phyloP scores from a whole-genome alignment of 257 asterid species.

The Knoxia roxburghii region DNA sequence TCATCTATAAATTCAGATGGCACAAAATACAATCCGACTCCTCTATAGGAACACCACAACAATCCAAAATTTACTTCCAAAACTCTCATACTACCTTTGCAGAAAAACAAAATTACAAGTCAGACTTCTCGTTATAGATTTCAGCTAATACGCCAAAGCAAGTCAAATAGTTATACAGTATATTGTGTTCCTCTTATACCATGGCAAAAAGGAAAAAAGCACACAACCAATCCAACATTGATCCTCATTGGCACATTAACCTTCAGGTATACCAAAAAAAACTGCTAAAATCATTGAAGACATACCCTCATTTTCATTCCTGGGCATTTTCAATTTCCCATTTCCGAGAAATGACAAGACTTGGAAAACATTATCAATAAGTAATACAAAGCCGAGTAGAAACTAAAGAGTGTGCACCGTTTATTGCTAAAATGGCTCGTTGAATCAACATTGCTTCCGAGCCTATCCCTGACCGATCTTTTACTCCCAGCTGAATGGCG shows the following conservation, averaged over 20 bases:
- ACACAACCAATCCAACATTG: background rate
- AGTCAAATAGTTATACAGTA: background rate
- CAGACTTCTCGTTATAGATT: too few relatives aligned
- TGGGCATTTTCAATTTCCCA: too few relatives aligned
- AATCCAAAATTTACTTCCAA: background rate
- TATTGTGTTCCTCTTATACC: background rate
- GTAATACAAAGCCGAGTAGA: background rate
- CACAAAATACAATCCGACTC: background rate
- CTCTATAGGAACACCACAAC: too few relatives aligned
- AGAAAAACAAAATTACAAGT: background rate
- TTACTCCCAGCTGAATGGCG: constrained; percentile 52
- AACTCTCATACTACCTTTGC: background rate
- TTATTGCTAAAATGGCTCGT: constrained; percentile 35
- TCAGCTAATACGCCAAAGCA: background rate
- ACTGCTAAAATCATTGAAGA: too few relatives aligned
- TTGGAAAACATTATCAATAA: constrained; percentile 1
- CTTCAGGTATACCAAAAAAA: background rate
- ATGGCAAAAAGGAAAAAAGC: background rate
- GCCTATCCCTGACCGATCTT: constrained; percentile 75
- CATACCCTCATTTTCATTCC: too few relatives aligned
- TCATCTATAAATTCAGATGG: background rate
- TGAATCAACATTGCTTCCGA: constrained; percentile 61
- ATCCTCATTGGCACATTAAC: background rate
- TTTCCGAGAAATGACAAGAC: too few relatives aligned
- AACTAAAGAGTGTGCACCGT: constrained; percentile 38